Evolutionary conservation across 257 asterid genomes (phyloP).

Genomic region (Fraxinus anomala): DNA sequence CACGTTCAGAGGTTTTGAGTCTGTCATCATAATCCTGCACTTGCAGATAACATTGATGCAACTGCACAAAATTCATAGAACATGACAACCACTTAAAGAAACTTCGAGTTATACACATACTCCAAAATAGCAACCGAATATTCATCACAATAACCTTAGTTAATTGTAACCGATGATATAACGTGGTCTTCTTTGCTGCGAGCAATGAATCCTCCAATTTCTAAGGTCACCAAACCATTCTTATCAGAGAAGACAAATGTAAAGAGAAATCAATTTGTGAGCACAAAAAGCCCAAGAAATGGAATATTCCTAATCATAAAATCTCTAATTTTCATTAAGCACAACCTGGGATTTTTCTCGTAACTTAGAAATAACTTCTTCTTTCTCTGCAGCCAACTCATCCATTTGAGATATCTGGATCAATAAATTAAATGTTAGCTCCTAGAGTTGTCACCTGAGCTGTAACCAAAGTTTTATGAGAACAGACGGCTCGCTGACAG

Average conservation of each 20-base stretch:
- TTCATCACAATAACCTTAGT: conserved; percentile 53
- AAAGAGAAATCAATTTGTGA: not conserved
- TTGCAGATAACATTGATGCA: conserved; percentile 63
- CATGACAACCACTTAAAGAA: conserved; percentile 8
- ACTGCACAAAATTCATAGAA: conserved; percentile 45
- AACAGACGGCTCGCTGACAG: conserved; percentile 17
- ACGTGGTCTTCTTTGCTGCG: conserved; percentile 55
- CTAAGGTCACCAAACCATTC: conserved; percentile 40
- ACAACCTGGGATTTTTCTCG: conserved; percentile 66
- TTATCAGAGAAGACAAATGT: conserved; percentile 22
- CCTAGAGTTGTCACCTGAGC: conserved; percentile 10
- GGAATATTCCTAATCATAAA: conserved; percentile 8
- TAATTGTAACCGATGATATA: conserved; percentile 59
- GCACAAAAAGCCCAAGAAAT: conserved; percentile 5
- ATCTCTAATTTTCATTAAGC: conserved; percentile 22
- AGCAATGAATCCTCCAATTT: conserved; percentile 67
- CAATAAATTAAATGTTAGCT: conserved; percentile 22
- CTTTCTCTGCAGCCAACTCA: conserved; percentile 54
- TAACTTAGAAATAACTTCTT: conserved; percentile 49
- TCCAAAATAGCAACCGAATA: conserved; percentile 7
- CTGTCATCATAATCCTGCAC: conserved; percentile 63
- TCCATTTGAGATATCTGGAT: conserved; percentile 64
- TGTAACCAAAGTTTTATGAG: conserved; percentile 11
- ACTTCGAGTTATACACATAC: conserved; percentile 16
- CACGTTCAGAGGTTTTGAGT: conserved; percentile 65